A percentile compares a stretch with the other conserved stretches of the same genome.
phyloP scores from a whole-genome alignment of 208 protist genomes.

The Leishmania gerbilli region DNA sequence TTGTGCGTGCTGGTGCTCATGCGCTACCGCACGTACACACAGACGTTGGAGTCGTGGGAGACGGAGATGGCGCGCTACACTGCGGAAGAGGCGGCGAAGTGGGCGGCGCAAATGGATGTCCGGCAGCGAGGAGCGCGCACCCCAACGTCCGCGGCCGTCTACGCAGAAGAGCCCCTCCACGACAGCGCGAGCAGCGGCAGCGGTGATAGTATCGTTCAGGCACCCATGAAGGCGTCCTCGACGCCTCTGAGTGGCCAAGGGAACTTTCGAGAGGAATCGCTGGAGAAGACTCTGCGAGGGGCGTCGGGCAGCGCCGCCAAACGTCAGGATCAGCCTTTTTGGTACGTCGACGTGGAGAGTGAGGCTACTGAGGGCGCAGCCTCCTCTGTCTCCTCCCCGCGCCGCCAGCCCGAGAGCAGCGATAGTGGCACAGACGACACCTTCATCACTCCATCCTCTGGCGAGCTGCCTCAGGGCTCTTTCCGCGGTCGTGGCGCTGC shows the following conservation, averaged over 20 bases:
- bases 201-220: no score
- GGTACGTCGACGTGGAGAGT: not conserved
- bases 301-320: not conserved
- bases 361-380: not conserved
- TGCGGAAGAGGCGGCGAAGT: not conserved
- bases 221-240: not conserved
- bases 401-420: not conserved
- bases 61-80: not conserved
- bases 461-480: not conserved
- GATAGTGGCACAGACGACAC: not conserved
- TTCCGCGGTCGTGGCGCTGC: not conserved
- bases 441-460: not conserved
- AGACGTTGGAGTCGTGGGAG: conserved; percentile 10
- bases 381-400: not conserved
- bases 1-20: not conserved
- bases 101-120: conserved; percentile 1
- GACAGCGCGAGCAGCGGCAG: not conserved
- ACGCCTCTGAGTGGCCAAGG: not conserved
- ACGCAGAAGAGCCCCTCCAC: not conserved
- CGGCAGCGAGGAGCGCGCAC: not conserved
- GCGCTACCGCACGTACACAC: conserved; percentile 12
- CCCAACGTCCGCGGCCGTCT: not conserved
- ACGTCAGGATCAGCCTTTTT: not conserved
- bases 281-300: not conserved
- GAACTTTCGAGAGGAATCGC: not conserved